Conservation (phyloP, 768 basidiomycete species). For the Xerocomus brunneocitrinus region DNA sequence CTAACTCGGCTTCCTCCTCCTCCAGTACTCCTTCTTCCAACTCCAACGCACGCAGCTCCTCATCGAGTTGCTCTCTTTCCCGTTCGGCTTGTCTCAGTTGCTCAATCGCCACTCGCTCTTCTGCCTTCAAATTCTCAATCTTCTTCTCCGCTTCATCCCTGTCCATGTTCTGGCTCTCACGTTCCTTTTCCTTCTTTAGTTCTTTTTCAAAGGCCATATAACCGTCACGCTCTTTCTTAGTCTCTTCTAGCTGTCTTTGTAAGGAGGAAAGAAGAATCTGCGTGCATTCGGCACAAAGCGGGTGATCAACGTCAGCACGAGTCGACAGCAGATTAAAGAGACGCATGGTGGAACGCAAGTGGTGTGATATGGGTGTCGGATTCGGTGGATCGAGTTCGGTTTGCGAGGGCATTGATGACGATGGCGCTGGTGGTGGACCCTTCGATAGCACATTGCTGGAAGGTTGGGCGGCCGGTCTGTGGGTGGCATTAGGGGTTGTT, state of each 20-base stretch:
- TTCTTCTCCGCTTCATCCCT: conserved; percentile 66
- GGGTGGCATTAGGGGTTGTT: conserved; percentile 38
- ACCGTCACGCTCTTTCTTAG: conserved; percentile 86
- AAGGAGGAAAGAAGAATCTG: conserved; percentile 72
- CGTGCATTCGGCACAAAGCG: conserved; percentile 93
- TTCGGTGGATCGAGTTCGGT: conserved; percentile 52
- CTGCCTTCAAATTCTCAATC: conserved; percentile 66
- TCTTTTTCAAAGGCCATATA: conserved; percentile 93
- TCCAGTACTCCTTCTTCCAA: conserved; percentile 75
- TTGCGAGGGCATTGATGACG: conserved; percentile 30
- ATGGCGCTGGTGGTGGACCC: conserved; percentile 21
- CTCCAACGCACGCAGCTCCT: conserved; percentile 67
- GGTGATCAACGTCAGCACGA: conserved; percentile 82
- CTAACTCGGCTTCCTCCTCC: conserved; percentile 80
- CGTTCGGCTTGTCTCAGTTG: conserved; percentile 73
- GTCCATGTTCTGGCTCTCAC: conserved; percentile 55
- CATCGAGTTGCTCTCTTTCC: conserved; percentile 71
- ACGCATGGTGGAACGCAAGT: conserved; percentile 67
- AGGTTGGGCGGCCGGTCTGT: conserved; percentile 41
- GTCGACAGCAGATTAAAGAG: conserved; percentile 75
- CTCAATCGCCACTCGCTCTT: conserved; percentile 65
- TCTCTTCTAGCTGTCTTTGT: conserved; percentile 81
- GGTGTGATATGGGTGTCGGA: conserved; percentile 73
- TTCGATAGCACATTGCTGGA: conserved; percentile 31
- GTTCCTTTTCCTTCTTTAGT: conserved; percentile 74